phyloP scores from a whole-genome alignment of 1,284 basidiomycete species.

The Exobasidium cylindrosporum region DNA sequence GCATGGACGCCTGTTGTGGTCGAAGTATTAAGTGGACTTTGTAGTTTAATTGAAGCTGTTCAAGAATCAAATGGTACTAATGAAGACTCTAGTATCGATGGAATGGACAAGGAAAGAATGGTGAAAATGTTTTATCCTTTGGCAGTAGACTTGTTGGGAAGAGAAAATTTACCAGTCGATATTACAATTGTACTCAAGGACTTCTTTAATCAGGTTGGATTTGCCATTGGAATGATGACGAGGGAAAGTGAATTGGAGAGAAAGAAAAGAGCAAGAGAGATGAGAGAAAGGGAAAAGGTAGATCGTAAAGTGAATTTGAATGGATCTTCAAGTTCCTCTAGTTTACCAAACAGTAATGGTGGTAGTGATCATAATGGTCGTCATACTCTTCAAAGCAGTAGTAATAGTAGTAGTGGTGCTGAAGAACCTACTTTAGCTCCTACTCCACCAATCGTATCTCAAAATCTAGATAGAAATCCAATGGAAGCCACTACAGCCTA shows the following conservation, averaged over 20 bases:
- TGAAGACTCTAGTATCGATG: conserved; percentile 11
- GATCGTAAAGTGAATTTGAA: neutral
- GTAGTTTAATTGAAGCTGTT: conserved; percentile 68
- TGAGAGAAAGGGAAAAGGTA: conserved; percentile 3
- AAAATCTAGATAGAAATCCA: neutral
- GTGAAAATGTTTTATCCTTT: conserved; percentile 42
- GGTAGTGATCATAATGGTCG: neutral
- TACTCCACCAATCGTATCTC: neutral
- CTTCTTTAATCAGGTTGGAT: neutral
- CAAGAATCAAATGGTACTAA: conserved; percentile 13
- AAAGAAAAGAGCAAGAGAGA: conserved; percentile 3
- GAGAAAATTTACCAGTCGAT: conserved; percentile 5
- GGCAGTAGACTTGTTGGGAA: conserved; percentile 42
- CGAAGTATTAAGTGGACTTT: conserved; percentile 86
- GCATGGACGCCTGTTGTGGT: conserved; percentile 98
- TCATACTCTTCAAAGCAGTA: neutral
- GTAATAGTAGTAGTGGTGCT: neutral
- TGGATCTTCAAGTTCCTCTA: neutral
- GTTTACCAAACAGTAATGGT: neutral
- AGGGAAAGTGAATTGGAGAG: conserved; percentile 7
- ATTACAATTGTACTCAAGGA: conserved; percentile 5
- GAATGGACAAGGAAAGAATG: neutral
- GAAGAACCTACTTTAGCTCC: neutral
- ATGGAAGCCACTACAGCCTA: too few species aligned
- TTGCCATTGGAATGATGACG: conserved; percentile 7